These are phyloP conservation scores for Prunus armeniaca DNA, from an alignment of 306 rosid genomes.

Conservation along the genomic window DNA sequence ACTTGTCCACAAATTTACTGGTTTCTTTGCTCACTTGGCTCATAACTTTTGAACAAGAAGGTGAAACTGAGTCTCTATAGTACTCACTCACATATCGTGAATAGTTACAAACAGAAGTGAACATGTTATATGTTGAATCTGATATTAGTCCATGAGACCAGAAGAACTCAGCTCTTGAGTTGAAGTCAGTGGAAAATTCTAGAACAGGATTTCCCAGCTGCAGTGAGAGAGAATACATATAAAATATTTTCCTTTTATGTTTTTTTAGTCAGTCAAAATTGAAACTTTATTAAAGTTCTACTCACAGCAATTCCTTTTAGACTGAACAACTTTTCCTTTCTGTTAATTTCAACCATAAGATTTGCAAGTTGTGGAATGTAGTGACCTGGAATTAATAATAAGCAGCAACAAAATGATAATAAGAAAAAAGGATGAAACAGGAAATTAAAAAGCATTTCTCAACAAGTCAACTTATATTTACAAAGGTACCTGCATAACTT, in stretches of 20 bases:
- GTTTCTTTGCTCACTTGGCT: conserved; percentile 68
- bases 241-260: not conserved
- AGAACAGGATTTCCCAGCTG: conserved; percentile 44
- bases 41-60: conserved; percentile 50
- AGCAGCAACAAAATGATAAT: not conserved
- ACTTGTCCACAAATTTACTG: conserved; percentile 70
- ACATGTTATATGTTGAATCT: conserved; percentile 38
- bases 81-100: conserved; percentile 43
- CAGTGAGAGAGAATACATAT: not conserved
- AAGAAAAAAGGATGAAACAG: not conserved
- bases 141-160: conserved; percentile 56
- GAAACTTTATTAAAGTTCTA: not conserved
- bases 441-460: not conserved
- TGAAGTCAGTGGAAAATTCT: conserved; percentile 41
- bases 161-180: conserved; percentile 44
- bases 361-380: conserved; percentile 80
- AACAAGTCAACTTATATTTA: not conserved
- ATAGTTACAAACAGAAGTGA: conserved; percentile 41
- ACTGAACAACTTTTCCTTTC: conserved; percentile 48
- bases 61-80: conserved; percentile 32
- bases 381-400: conserved; percentile 48
- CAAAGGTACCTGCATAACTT: conserved; percentile 63
- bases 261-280: not conserved
- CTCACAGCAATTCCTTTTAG: conserved; percentile 77
- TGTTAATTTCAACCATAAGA: conserved; percentile 55